phyloP scores from a whole-genome alignment of 495 filamentous ascomycete species.

The Daldinia concentrica region DNA sequence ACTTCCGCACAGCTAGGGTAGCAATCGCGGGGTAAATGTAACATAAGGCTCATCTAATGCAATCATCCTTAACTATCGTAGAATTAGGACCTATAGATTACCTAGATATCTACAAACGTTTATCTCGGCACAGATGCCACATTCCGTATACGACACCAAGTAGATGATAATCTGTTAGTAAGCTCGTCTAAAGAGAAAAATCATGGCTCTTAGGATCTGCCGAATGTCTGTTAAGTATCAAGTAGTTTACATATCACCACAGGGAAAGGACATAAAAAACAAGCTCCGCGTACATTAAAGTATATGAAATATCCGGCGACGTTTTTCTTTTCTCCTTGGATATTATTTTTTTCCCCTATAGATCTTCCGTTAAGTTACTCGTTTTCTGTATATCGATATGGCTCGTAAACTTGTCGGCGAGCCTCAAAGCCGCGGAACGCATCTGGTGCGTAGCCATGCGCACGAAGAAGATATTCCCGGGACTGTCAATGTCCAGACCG shows the following conservation, averaged over 20 bases:
- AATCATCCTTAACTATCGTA: slow-evolving; percentile 1
- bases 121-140: not conserved
- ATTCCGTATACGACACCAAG: no score
- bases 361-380: not conserved
- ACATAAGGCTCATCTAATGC: slow-evolving; percentile 11
- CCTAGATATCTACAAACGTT: slow-evolving; percentile 4
- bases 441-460: slow-evolving; percentile 58
- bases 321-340: not conserved
- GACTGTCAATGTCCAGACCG: slow-evolving; percentile 63
- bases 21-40: slow-evolving; percentile 34
- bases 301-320: not conserved
- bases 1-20: not conserved
- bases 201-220: not conserved
- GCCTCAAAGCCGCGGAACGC: slow-evolving; percentile 12
- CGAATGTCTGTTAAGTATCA: not conserved
- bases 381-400: not conserved
- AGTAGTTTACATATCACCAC: not conserved
- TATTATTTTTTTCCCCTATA: not conserved
- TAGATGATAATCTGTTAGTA: not conserved
- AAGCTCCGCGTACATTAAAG: not conserved
- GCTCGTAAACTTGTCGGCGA: not conserved
- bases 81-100: not conserved
- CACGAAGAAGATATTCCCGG: slow-evolving; percentile 67
- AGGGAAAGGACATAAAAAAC: not conserved
- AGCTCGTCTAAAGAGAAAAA: not conserved